Percentiles rank a stretch among this genome's conserved stretches.
Evolutionary conservation across 2,329 filamentous ascomycete species (phyloP).

Genomic region (Aspergillus neotritici): DNA sequence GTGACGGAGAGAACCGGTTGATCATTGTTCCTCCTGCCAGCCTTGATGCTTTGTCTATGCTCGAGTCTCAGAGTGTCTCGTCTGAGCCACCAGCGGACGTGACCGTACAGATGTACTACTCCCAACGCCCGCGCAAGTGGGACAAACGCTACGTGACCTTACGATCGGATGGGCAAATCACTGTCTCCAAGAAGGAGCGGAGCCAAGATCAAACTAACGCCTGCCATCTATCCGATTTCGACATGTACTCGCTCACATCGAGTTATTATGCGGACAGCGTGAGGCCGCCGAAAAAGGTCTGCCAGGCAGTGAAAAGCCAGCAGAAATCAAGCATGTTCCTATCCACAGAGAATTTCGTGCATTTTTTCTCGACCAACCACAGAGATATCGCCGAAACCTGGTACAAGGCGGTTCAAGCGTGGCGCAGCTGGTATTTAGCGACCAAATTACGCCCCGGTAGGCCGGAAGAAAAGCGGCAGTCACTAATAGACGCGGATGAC

Average conservation of each 20-base stretch:
- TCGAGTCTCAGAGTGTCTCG: constrained; percentile 62
- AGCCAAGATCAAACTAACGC: constrained; percentile 65
- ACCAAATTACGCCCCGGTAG: constrained; percentile 60
- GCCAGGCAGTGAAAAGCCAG: constrained; percentile 86
- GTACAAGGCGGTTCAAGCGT: constrained; percentile 65
- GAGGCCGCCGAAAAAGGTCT: constrained; percentile 77
- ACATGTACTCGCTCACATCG: constrained; percentile 74
- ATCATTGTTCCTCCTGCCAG: constrained; percentile 61
- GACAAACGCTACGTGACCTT: constrained; percentile 76
- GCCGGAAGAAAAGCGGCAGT: constrained; percentile 24
- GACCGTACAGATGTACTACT: constrained; percentile 70
- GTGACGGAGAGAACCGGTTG: constrained; percentile 69
- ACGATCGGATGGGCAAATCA: constrained; percentile 64
- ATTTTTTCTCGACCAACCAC: constrained; percentile 85
- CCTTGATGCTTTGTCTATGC: constrained; percentile 30
- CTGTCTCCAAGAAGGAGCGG: constrained; percentile 63
- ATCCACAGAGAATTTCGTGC: constrained; percentile 77
- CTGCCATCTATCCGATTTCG: constrained; percentile 86
- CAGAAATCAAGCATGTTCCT: constrained; percentile 81
- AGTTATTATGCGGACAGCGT: constrained; percentile 64
- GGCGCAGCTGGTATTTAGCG: constrained; percentile 89
- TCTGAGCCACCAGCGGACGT: constrained; percentile 59
- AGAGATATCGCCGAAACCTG: constrained; percentile 60
- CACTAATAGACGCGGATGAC: constrained; percentile 13
- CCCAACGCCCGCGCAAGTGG: constrained; percentile 79